phyloP scores from a whole-genome alignment of 495 filamentous ascomycete species.

The Daldinia grandis region DNA sequence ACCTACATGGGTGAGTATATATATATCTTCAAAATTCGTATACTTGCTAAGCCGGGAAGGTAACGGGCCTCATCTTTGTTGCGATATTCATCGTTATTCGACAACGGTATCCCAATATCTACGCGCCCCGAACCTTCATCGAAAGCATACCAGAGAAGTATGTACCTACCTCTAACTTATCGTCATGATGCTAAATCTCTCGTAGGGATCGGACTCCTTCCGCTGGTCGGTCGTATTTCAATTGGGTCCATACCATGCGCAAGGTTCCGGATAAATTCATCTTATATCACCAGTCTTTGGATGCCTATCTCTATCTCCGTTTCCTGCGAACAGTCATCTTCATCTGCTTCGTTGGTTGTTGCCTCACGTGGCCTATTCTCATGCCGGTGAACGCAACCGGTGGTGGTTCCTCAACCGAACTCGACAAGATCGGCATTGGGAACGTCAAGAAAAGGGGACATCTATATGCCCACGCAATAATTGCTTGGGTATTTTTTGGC shows the following conservation, averaged over 20 bases:
- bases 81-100: conserved; percentile 43
- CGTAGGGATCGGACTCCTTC: conserved; percentile 42
- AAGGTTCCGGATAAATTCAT: conserved; percentile 68
- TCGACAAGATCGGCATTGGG: conserved; percentile 72
- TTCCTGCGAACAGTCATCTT: conserved; percentile 74
- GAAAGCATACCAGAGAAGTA: conserved; percentile 45
- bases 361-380: conserved; percentile 77
- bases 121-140: conserved; percentile 43
- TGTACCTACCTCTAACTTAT: neutral
- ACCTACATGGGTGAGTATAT: conserved; percentile 40
- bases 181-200: conserved; percentile 18
- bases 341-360: conserved; percentile 76
- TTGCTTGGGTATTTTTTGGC: conserved; percentile 71
- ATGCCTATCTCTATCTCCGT: conserved; percentile 82
- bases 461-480: conserved; percentile 70
- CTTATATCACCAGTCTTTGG: conserved; percentile 72
- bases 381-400: conserved; percentile 82
- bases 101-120: conserved; percentile 40
- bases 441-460: conserved; percentile 63
- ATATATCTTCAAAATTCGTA: neutral
- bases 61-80: conserved; percentile 38
- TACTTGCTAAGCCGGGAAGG: conserved; percentile 23
- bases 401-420: conserved; percentile 63
- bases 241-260: conserved; percentile 71
- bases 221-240: conserved; percentile 45